These are phyloP conservation scores for Leptodontidium sp. DNA, from an alignment of 2,329 filamentous ascomycete genomes.

Conservation along the genomic window DNA sequence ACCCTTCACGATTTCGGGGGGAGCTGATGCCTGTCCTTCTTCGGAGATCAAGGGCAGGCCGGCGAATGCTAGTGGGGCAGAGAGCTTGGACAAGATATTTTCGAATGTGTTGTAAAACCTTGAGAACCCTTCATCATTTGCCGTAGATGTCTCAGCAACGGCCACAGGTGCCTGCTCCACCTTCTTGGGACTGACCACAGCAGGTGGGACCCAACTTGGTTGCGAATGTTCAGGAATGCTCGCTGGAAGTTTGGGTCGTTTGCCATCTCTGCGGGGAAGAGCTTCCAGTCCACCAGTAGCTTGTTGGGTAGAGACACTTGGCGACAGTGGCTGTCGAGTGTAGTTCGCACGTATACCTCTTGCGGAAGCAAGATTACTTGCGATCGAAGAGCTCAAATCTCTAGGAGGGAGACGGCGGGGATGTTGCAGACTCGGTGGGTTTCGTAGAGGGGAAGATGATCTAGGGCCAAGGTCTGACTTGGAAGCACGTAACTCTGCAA, in stretches of 20 bases:
- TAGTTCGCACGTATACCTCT: conserved; percentile 76
- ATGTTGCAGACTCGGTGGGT: conserved; percentile 40
- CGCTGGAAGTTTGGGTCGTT: conserved; percentile 58
- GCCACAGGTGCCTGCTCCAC: conserved; percentile 44
- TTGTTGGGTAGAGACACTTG: conserved; percentile 78
- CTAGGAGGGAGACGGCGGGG: conserved; percentile 60
- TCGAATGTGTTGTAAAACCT: conserved; percentile 94
- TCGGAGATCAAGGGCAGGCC: conserved; percentile 78
- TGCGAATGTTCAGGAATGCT: conserved; percentile 61
- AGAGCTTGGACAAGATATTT: conserved; percentile 85
- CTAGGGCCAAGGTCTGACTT: conserved; percentile 45
- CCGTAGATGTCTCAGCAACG: conserved; percentile 43
- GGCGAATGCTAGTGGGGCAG: conserved; percentile 90
- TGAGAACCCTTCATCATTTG: conserved; percentile 79
- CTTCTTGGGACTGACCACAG: conserved; percentile 44
- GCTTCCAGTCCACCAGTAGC: conserved; percentile 74
- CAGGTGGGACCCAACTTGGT: conserved; percentile 61
- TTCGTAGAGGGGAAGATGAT: conserved; percentile 41
- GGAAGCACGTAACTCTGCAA: conserved; percentile 45
- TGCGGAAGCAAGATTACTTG: conserved; percentile 86
- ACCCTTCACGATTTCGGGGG: conserved; percentile 50
- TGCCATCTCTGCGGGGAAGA: conserved; percentile 58
- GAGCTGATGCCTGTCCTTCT: conserved; percentile 49
- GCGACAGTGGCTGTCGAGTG: conserved; percentile 72
- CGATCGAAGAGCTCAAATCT: conserved; percentile 82